phyloP scores from a whole-genome alignment of 164 flowering plant species.

The Vitis riparia region DNA sequence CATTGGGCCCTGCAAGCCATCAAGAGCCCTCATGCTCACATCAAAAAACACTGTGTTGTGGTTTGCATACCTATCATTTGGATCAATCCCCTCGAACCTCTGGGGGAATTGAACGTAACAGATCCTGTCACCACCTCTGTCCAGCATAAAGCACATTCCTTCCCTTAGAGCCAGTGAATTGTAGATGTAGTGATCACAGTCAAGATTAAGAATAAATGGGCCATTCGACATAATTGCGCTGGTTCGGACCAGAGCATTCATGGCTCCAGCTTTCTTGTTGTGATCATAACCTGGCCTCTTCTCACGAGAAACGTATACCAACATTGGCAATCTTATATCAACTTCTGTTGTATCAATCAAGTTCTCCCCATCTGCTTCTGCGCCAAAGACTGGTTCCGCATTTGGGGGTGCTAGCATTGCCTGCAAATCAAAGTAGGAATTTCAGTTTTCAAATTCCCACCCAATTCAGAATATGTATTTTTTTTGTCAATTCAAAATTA shows the following conservation, averaged over 20 bases:
- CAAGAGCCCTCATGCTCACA: constrained; percentile 85
- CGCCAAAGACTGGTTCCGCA: constrained; percentile 56
- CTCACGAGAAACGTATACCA: constrained; percentile 92
- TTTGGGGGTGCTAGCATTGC: constrained; percentile 86
- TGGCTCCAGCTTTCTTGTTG: constrained; percentile 98
- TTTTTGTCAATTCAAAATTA: not conserved
- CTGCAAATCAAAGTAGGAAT: constrained; percentile 23
- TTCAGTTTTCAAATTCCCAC: not conserved
- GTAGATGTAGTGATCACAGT: constrained; percentile 92
- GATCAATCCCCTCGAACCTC: constrained; percentile 93
- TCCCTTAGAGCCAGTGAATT: constrained; percentile 80
- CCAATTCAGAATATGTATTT: not conserved
- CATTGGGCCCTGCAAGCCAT: constrained; percentile 96
- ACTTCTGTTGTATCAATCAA: constrained; percentile 67
- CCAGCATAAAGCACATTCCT: constrained; percentile 99
- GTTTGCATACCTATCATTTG: constrained; percentile 87
- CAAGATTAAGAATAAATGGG: constrained; percentile 88
- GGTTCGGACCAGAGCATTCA: constrained; percentile 89
- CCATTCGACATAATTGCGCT: constrained; percentile 95
- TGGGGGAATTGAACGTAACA: constrained; percentile 96
- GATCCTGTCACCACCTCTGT: constrained; percentile 85
- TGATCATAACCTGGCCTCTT: constrained; percentile 89
- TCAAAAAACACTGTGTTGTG: constrained; percentile 93
- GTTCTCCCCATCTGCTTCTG: constrained; percentile 38
- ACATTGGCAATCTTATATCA: constrained; percentile 80